Percentiles rank a stretch among this genome's conserved stretches.
phyloP scores from a whole-genome alignment of 1,284 basidiomycete species.

The Peniophora sp. region DNA sequence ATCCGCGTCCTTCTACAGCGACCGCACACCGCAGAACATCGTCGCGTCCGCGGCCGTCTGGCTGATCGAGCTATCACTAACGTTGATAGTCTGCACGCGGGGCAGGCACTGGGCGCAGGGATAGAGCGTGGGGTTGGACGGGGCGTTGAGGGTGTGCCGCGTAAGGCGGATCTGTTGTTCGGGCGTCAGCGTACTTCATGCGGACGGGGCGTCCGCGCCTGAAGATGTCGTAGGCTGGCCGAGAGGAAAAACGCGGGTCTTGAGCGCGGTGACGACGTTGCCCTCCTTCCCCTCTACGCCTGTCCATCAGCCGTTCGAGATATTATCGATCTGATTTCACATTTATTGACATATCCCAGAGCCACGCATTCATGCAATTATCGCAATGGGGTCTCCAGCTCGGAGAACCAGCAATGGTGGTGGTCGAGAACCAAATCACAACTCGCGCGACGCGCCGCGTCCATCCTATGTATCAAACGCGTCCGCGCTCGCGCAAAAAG shows the following conservation, averaged over 20 bases:
- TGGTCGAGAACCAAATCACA: neutral
- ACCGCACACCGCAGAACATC: slow-evolving; percentile 44
- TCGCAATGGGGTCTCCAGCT: too few species aligned
- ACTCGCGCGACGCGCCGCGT: neutral
- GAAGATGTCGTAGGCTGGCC: neutral
- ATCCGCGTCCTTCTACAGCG: slow-evolving; percentile 37
- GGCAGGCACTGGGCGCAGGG: slow-evolving; percentile 42
- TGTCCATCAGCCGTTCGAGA: too few species aligned
- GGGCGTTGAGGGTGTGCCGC: slow-evolving; percentile 39
- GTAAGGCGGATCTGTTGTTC: slow-evolving; percentile 37
- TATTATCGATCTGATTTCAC: too few species aligned
- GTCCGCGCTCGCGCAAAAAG: neutral
- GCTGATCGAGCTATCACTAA: slow-evolving; percentile 23
- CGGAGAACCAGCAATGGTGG: too few species aligned
- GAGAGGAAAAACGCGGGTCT: slow-evolving; percentile 26
- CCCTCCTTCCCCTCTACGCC: too few species aligned
- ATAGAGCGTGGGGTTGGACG: slow-evolving; percentile 32
- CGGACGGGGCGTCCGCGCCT: slow-evolving; percentile 9
- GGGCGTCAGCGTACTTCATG: slow-evolving; percentile 23
- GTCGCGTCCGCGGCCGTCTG: slow-evolving; percentile 22
- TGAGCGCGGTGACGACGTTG: slow-evolving; percentile 31
- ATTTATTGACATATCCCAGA: too few species aligned
- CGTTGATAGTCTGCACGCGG: slow-evolving; percentile 30
- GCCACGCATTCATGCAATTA: too few species aligned
- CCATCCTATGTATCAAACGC: neutral